Evolutionary conservation across 176 grass and related monocot species (phyloP), one percentile per base, ranked within the genome.

Genomic region (Neostapfia colusana): DNA sequence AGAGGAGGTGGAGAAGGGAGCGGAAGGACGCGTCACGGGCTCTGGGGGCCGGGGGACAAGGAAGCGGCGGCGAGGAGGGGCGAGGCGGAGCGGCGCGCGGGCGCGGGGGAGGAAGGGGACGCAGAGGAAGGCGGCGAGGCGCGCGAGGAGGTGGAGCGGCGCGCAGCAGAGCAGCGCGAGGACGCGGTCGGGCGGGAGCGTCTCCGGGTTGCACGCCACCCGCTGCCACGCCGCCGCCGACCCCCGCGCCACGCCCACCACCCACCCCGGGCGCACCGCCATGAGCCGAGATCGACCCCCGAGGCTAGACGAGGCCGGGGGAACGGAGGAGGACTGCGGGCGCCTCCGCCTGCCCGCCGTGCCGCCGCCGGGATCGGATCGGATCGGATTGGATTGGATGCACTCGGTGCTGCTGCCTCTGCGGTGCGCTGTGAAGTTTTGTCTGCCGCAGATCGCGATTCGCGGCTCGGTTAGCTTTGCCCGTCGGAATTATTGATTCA

Each of bases 181-280:
- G 39, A 86, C 91, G 70, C 91, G 79, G 71, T 99, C 95, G 49
- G 86, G 65, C 65, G 79, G 86, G 54, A 99, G 73, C 72, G 77
- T 69, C 85, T 99, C 95, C 64, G 95, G 91, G 77, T 99, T 99
- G 87, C 89, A 99, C 67, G 89, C 91, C 28, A 93, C 89, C 65
- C 85, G 89, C 83, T 99, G 95, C 79, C 87, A 94, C 54, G 75
- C 76, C 63, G 74, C 80, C 72, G 95, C 95, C 76, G 95, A 92
- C 65, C 56, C 83, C 75, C 87, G 75, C 80, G 91, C 95, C 87
- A 95, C 95, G 74, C 83, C 65, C 85, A 82, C 82, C 83, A 90
- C 95, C 89, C 79, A 95, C 69, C 68, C 70, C 46, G 85, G 71
- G 48, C 84, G 78, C 73, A 87, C 82, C 81, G 82, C 79, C 90